Percentiles rank a stretch among this genome's conserved stretches.
These are phyloP conservation scores for Pyronema domesticum DNA, from an alignment of 495 filamentous ascomycete genomes.

Conservation along the genomic window DNA sequence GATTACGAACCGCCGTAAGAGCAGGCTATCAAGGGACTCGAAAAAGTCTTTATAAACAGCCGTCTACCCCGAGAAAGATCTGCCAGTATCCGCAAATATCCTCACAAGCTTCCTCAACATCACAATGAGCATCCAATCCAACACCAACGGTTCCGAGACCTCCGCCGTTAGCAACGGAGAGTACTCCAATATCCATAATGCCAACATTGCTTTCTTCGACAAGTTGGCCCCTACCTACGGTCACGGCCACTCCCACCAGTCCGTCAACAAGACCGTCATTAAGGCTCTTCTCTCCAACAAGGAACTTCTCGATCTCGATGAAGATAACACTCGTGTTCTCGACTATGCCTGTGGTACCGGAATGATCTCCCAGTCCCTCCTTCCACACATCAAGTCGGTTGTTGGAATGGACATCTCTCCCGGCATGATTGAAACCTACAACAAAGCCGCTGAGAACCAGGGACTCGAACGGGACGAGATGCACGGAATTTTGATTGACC, in stretches of 20 bases:
- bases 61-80: too few relatives aligned
- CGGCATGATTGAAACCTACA: conserved; percentile 38
- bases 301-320: conserved; percentile 4
- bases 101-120: too few relatives aligned
- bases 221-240: neutral
- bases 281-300: neutral
- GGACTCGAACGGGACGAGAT: conserved; percentile 28
- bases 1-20: too few relatives aligned
- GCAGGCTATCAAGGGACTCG: too few relatives aligned
- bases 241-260: neutral
- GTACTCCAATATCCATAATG: neutral
- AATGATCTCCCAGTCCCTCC: conserved; percentile 30
- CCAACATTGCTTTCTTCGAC: neutral
- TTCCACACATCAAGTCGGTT: conserved; percentile 32
- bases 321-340: conserved; percentile 33
- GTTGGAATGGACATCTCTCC: conserved; percentile 41
- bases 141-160: too few relatives aligned
- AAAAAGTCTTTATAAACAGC: too few relatives aligned
- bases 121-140: too few relatives aligned
- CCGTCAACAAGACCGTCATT: neutral
- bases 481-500: conserved; percentile 18
- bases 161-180: too few relatives aligned
- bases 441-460: conserved; percentile 25
- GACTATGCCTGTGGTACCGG: conserved; percentile 53
- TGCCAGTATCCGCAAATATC: too few relatives aligned